Evolutionary conservation across 164 flowering plant species (phyloP), one percentile per base, ranked within the genome.

Genomic region (Paratinospora sagittata): DNA sequence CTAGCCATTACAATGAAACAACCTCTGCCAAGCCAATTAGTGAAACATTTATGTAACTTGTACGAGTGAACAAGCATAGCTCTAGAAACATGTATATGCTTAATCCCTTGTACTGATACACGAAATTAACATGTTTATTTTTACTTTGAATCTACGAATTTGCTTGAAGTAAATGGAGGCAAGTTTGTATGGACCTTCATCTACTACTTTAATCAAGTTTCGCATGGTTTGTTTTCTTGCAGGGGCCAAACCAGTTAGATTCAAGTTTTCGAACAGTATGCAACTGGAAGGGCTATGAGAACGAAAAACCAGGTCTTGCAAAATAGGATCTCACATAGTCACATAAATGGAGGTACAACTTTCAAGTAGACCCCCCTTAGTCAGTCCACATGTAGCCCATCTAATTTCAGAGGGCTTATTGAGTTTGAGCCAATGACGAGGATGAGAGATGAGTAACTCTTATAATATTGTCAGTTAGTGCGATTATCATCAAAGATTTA

Each of bases 271-370:
- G 82, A 81, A 75, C 68, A 81, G 85, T 75, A n/a, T 83, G 85
- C 84, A 81, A 81, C 19, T 83, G 85, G 60, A 73, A n/a, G 33
- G 78, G 76, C 72, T 83, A 84, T 64, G 76, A 70, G 43, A 83
- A 83, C 62, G 66, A 79, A 71, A 81, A 72, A 65, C 75, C 82
- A 33, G 73, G 65, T 66, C 19, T 69, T 12, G 69, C 33, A 23
- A 71, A 77, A 6, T 78, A 77, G 71, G 43, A 47, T 24, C 52
- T n/a, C n/a, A n/a, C n/a, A n/a, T n/a, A n/a, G n/a, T n/a, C n/a
- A n/a, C n/a, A n/a, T n/a, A n/a, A n/a, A n/a, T n/a, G n/a, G n/a
- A n/a, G n/a, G n/a, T n/a, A n/a, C n/a, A n/a, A n/a, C n/a, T n/a
- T n/a, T n/a, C n/a, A n/a, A n/a, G n/a, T n/a, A n/a, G n/a, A n/a